Conservation (phyloP, 768 basidiomycete species). For the Auriscalpium microsporum region DNA sequence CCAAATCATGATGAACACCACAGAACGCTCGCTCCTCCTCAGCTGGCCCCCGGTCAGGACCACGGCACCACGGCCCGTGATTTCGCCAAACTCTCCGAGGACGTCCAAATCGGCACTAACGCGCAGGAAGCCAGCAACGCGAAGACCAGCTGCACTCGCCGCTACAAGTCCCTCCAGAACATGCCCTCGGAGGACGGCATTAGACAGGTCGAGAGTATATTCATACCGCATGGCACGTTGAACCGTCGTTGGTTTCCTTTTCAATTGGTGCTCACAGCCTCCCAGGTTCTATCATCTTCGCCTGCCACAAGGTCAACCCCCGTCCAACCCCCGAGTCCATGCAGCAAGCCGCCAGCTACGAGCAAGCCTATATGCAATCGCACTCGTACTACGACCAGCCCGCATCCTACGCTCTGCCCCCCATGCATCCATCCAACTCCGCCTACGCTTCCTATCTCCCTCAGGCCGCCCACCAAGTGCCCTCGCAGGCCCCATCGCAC, state of each 20-base stretch:
- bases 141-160: constrained; percentile 79
- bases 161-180: constrained; percentile 66
- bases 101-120: constrained; percentile 52
- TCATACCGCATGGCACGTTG: constrained; percentile 78
- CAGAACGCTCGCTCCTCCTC: constrained; percentile 49
- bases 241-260: constrained; percentile 13
- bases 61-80: constrained; percentile 30
- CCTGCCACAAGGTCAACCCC: constrained; percentile 58
- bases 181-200: constrained; percentile 43
- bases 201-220: constrained; percentile 75
- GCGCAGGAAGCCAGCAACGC: constrained; percentile 51
- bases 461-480: constrained; percentile 9
- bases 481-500: constrained; percentile 8
- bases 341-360: constrained; percentile 15
- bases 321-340: constrained; percentile 17
- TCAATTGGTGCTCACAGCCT: constrained; percentile 4
- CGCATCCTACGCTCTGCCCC: constrained; percentile 20
- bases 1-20: constrained; percentile 63
- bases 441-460: constrained; percentile 13
- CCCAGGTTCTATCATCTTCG: constrained; percentile 61
- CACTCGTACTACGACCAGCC: constrained; percentile 22
- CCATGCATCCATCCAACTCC: constrained; percentile 15
- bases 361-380: constrained; percentile 18
- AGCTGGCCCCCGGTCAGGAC: constrained; percentile 65
- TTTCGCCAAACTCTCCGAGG: constrained; percentile 52